Base-by-base conservation (phyloP, 228 moss, liverwort and hornwort genomes). In the Sphagnum fallax region DNA sequence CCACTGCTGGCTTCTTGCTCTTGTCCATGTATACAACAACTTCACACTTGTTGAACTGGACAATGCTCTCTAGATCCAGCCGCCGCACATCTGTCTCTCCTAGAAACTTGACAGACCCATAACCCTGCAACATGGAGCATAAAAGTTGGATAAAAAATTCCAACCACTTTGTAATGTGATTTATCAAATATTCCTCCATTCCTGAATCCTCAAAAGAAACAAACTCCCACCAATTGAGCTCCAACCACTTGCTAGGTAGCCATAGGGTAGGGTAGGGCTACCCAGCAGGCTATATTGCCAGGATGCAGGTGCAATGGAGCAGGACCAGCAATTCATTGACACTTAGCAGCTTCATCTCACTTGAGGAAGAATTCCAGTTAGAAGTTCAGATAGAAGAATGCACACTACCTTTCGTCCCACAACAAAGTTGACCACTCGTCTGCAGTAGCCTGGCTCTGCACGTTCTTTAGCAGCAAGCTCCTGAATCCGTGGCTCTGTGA, bases 1-100 rank as follows among this genome's bases (percentile, higher is more conserved):
- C 89, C 47, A 74, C 67, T 32, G 70, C 12, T 12, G 89, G 89
- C 71, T 89, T 89, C 66, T 64, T 79, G 63, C 79, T 89, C 77
- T 89, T 86, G 65, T 89, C 89, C 89, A 89, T 89, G 72, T 89
- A 86, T 6, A 89, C 89, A 65, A 89, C 76, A 65, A 89, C 85
- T 52, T 89, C 86, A 66, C 89, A 89, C 65, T 76, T 89, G 67
- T 89, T 89, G 59, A 89, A 86, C 67, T 89, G 89, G 18, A 89
- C 73, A 48, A 80, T 83, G 53, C 77, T 74, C 67, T 86, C 89
- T 48, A 89, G 62, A 64, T 89, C 83, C 5, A 89, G 75, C 50
- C 83, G 73, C 52, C 89, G 78, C 49, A 85, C 89, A 75, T 89
- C 89, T 50, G 85, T 89, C 51, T 83, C 82, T 6, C 89, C 89